Percentiles rank a stretch among this genome's conserved stretches.
Evolutionary conservation across 768 basidiomycete species (phyloP).

Genomic region (Boletus vinaceobasis): DNA sequence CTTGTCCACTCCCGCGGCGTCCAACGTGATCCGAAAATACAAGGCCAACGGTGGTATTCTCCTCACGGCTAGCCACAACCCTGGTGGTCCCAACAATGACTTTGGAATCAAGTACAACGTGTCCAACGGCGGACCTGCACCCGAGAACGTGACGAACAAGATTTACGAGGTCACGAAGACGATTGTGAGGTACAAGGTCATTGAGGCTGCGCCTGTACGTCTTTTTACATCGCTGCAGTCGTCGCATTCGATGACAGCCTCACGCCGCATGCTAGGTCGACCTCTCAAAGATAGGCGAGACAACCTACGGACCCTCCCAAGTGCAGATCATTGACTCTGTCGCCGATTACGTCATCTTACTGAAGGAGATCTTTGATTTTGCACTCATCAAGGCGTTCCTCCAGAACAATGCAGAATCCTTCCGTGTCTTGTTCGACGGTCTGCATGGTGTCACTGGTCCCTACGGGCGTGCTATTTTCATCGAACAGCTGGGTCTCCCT

Average conservation of each 20-base stretch:
- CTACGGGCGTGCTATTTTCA: constrained; percentile 85
- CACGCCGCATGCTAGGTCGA: constrained; percentile 53
- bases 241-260: not conserved
- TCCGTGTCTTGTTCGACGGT: constrained; percentile 92
- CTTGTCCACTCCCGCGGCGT: constrained; percentile 95
- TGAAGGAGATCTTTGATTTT: constrained; percentile 94
- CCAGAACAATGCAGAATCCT: constrained; percentile 58
- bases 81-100: constrained; percentile 96
- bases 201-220: constrained; percentile 73
- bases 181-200: constrained; percentile 79
- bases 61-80: constrained; percentile 96
- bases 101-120: constrained; percentile 99
- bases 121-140: constrained; percentile 95
- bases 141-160: constrained; percentile 93
- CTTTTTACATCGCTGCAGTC: not conserved
- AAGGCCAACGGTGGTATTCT: constrained; percentile 97
- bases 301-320: constrained; percentile 74
- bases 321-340: constrained; percentile 95
- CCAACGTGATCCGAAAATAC: constrained; percentile 92
- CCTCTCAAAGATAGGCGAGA: constrained; percentile 77
- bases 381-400: constrained; percentile 88
- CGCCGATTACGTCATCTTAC: constrained; percentile 76
- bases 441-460: constrained; percentile 97
- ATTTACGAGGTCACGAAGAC: constrained; percentile 91
- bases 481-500: constrained; percentile 78